These are phyloP conservation scores for Boeremia lycopersici DNA, from an alignment of 2,329 filamentous ascomycete genomes.

Conservation along the genomic window DNA sequence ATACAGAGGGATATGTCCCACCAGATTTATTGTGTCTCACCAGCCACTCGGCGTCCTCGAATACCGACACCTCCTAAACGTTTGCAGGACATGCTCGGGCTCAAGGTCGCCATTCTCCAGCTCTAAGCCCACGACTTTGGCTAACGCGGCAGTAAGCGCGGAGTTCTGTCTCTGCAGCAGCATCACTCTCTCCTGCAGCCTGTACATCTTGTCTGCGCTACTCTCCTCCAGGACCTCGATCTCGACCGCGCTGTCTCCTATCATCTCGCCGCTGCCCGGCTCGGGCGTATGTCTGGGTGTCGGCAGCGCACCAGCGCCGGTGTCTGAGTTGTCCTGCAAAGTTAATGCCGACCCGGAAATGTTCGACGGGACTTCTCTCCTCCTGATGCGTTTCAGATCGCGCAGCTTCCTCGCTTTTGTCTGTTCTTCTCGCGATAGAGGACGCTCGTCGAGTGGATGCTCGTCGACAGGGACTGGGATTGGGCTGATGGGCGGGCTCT, in stretches of 20 bases:
- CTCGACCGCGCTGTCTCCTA: slow-evolving; percentile 7
- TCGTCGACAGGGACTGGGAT: slow-evolving; percentile 26
- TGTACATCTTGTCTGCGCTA: slow-evolving; percentile 19
- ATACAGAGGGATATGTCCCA: background rate
- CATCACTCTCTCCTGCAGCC: slow-evolving; percentile 26
- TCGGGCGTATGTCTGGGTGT: slow-evolving; percentile 26
- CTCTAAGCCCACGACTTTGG: slow-evolving; percentile 34
- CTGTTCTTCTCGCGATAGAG: slow-evolving; percentile 25
- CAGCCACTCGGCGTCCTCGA: slow-evolving; percentile 15
- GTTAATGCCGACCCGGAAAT: background rate
- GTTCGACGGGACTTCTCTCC: slow-evolving; percentile 19
- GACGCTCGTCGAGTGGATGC: slow-evolving; percentile 29
- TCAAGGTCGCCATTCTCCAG: slow-evolving; percentile 27
- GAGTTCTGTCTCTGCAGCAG: slow-evolving; percentile 34
- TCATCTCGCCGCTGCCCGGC: slow-evolving; percentile 11
- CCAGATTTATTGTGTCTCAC: background rate
- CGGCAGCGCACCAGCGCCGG: slow-evolving; percentile 17
- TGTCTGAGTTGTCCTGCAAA: slow-evolving; percentile 14
- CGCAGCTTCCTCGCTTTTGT: slow-evolving; percentile 32
- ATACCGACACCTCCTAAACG: slow-evolving; percentile 16
- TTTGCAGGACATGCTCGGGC: slow-evolving; percentile 24
- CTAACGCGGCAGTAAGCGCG: slow-evolving; percentile 33
- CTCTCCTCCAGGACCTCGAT: slow-evolving; percentile 18
- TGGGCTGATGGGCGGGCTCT: slow-evolving; percentile 21
- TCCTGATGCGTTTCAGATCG: slow-evolving; percentile 33